Conservation (phyloP, 768 basidiomycete species). For the Auricularia cornea region DNA sequence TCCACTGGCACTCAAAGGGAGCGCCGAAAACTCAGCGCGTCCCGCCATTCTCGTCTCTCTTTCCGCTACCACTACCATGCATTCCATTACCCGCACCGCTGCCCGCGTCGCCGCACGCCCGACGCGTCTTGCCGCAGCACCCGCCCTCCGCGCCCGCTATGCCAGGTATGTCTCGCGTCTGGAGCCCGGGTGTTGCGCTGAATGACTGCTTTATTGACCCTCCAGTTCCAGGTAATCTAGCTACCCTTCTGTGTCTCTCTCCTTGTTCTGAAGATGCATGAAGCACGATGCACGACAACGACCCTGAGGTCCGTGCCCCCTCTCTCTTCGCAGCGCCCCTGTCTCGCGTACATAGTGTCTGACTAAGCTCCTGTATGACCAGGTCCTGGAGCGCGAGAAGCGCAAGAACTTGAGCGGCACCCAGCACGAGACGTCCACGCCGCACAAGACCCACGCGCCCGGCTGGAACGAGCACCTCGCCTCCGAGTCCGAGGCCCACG, state of each 20-base stretch:
- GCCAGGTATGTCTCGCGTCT: neutral
- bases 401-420: conserved; percentile 35
- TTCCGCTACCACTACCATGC: neutral
- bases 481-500: conserved; percentile 51
- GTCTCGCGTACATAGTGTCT: too few relatives aligned
- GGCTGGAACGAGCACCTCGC: conserved; percentile 69
- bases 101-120: neutral
- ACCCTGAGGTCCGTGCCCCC: conserved; percentile 35
- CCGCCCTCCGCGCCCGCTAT: neutral
- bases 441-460: conserved; percentile 43
- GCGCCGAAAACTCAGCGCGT: too few relatives aligned
- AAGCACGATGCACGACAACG: conserved; percentile 51
- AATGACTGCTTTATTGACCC: neutral
- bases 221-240: neutral
- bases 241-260: neutral
- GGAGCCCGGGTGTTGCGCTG: neutral
- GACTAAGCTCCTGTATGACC: too few relatives aligned
- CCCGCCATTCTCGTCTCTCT: too few relatives aligned
- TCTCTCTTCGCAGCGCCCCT: too few relatives aligned
- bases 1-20: too few relatives aligned
- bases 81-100: neutral
- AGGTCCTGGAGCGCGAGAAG: conserved; percentile 49
- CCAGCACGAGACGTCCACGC: conserved; percentile 40
- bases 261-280: neutral
- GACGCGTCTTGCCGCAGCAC: neutral